phyloP scores from a whole-genome alignment of 768 basidiomycete species.

The Hypholoma sublateritium region DNA sequence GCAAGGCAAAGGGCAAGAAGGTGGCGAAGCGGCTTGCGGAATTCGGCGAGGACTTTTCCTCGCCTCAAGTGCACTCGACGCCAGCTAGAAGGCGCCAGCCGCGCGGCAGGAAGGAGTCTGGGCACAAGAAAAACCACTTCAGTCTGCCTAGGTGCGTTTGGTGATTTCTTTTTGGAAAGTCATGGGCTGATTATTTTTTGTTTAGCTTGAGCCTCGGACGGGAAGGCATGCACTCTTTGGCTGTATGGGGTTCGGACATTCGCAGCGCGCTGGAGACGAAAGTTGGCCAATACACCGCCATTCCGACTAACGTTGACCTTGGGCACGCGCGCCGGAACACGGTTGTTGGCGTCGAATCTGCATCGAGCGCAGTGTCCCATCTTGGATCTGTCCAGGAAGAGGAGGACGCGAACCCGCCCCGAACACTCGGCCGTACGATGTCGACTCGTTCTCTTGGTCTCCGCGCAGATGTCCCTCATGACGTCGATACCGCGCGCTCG shows the following conservation, averaged over 20 bases:
- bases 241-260: constrained; percentile 55
- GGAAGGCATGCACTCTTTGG: constrained; percentile 51
- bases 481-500: constrained; percentile 48
- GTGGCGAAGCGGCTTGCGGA: constrained; percentile 35
- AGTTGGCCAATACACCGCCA: constrained; percentile 36
- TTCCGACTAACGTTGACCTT: constrained; percentile 40
- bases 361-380: constrained; percentile 24
- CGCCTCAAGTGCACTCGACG: constrained; percentile 61
- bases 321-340: constrained; percentile 46
- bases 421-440: constrained; percentile 30
- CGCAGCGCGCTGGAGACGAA: constrained; percentile 46
- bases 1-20: constrained; percentile 41
- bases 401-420: constrained; percentile 20
- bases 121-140: constrained; percentile 61
- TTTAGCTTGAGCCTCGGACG: constrained; percentile 63
- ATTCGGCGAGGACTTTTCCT: constrained; percentile 52
- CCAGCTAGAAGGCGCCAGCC: constrained; percentile 42
- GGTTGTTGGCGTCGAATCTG: constrained; percentile 40
- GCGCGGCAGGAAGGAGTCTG: constrained; percentile 43
- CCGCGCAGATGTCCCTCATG: constrained; percentile 49
- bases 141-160: constrained; percentile 63
- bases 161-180: neutral
- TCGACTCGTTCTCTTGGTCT: constrained; percentile 48
- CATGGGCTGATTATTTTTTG: constrained; percentile 8
- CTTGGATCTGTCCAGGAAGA: constrained; percentile 46